Percentiles rank a stretch among this genome's conserved stretches.
Conservation (phyloP, 768 basidiomycete genomes). For the Chalciporus sphaerocephalus region DNA sequence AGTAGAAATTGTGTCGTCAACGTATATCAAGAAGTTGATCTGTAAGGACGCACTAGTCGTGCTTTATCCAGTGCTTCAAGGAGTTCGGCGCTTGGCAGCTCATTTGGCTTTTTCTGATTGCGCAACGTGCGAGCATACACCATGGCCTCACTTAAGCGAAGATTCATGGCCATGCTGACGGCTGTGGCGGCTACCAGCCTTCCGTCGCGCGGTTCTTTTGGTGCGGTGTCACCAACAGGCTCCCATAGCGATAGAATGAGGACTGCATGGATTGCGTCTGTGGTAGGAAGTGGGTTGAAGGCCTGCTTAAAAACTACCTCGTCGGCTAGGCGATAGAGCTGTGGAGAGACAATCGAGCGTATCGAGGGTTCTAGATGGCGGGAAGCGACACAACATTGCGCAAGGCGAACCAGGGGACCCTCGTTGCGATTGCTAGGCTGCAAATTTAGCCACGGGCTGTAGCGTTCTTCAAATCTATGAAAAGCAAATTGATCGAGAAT, state of each 20-base stretch:
- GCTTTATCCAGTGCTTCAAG: constrained; percentile 34
- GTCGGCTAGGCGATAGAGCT: constrained; percentile 40
- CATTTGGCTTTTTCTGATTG: constrained; percentile 24
- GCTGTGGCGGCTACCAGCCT: constrained; percentile 39
- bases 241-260: constrained; percentile 44
- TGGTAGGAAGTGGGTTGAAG: constrained; percentile 39
- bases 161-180: constrained; percentile 44
- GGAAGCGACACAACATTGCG: constrained; percentile 44
- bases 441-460: constrained; percentile 42
- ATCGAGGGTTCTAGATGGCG: constrained; percentile 38
- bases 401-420: constrained; percentile 38
- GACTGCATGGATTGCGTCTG: constrained; percentile 39
- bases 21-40: constrained; percentile 6
- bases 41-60: constrained; percentile 32
- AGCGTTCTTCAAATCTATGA: constrained; percentile 39
- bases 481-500: neutral
- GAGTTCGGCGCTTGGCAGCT: constrained; percentile 28
- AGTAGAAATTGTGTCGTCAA: constrained; percentile 14
- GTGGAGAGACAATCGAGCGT: constrained; percentile 35
- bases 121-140: constrained; percentile 30
- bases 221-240: constrained; percentile 34
- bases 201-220: constrained; percentile 34
- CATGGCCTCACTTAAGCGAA: constrained; percentile 38
- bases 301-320: constrained; percentile 37
- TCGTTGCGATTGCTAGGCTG: constrained; percentile 31